These are phyloP conservation scores for Carnegiea gigantea DNA, from an alignment of 179 eudicot species.

Conservation along the genomic window DNA sequence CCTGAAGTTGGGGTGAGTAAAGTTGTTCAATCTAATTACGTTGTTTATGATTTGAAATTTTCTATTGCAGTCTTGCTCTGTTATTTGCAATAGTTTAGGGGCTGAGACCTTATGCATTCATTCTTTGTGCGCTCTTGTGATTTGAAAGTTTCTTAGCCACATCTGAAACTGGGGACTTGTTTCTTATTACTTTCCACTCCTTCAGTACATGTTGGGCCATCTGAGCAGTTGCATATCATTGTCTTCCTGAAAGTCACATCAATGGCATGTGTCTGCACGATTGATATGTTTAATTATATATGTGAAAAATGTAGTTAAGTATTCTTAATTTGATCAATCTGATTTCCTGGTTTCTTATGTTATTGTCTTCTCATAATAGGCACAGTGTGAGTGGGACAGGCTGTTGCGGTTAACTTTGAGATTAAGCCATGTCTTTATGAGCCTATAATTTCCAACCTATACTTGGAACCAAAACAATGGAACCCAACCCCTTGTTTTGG, in stretches of 20 bases:
- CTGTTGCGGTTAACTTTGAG: not conserved
- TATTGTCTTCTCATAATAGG: not conserved
- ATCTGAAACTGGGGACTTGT: not conserved
- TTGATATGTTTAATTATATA: not conserved
- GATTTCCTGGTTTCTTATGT: not conserved
- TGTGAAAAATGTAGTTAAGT: not conserved
- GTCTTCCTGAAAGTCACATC: not conserved
- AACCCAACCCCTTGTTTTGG: not conserved
- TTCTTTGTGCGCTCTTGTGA: not conserved
- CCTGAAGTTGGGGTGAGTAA: constrained; percentile 96
- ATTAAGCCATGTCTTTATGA: not conserved
- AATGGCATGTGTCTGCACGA: not conserved
- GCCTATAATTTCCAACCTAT: not conserved
- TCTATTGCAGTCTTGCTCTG: not conserved
- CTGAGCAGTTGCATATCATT: not conserved
- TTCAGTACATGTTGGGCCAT: not conserved
- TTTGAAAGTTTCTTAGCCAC: not conserved
- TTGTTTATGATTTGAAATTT: not conserved
- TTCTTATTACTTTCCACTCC: not conserved
- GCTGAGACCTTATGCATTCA: not conserved
- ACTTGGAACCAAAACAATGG: not conserved
- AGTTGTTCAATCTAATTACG: not conserved
- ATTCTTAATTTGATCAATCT: not conserved
- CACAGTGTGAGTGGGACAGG: not conserved
- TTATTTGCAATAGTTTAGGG: not conserved